Evolutionary conservation across 345 rosid species (phyloP), one percentile per base, ranked within the genome.

Genomic region (Pistacia vera): DNA sequence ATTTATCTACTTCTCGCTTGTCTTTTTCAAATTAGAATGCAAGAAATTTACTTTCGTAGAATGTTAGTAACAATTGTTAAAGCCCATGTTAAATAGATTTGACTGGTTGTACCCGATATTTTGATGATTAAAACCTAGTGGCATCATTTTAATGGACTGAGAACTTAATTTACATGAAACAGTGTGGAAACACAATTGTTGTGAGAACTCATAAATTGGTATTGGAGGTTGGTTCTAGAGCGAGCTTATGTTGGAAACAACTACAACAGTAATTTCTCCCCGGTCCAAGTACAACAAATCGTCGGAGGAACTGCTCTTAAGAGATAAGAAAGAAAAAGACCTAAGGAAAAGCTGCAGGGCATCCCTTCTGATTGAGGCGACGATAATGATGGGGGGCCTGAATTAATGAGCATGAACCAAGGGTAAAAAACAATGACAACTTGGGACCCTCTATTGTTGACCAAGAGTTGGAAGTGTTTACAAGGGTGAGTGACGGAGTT

Each of bases 241-340:
- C 57, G 90, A 90, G 90, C 93, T 82, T 83, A 97, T 97, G 99
- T 97, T 89, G 97, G 91, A 75, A 91, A 89, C 83, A 91, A 90
- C 91, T 91, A 84, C 86, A 89, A 90, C 87, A 76, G 87, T 68
- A 86, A 85, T 79, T 76, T 97, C 4, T 71, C 80, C 79, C 88
- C 80, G 62, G 85, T 82, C 86, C 89, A 41, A 41, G 46, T 41
- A 5, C 46, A 4, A 73, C 82, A 59, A 76, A 83, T 84, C 89
- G 97, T 71, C 78, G 92, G n/a, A n/a, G 17, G 92, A 84, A 79
- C 89, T 98, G 82, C 98, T 92, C 72, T 72, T 97, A 84, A 83
- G 88, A 51, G 76, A 18, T 11, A 72, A 62, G 68, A 60, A 18
- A 86, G 95, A 87, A 2, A 89, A 90, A 81, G 94, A 88, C 86